phyloP scores from a whole-genome alignment of 495 filamentous ascomycete species.

The Podospora pseudoanserina region DNA sequence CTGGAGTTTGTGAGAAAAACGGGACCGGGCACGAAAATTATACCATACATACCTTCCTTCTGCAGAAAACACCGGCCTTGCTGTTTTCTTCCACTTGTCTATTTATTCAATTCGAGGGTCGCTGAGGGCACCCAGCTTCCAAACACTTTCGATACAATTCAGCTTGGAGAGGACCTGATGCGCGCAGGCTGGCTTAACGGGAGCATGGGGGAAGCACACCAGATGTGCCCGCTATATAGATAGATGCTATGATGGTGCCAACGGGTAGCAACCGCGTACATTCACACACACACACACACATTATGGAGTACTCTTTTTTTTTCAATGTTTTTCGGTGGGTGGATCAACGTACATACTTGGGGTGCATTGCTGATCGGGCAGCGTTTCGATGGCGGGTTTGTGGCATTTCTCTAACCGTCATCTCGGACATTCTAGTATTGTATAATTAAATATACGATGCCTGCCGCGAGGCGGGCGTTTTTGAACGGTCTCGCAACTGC shows the following conservation, averaged over 20 bases:
- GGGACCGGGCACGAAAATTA: slow-evolving; percentile 23
- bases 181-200: slow-evolving; percentile 1
- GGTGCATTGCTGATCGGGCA: slow-evolving; percentile 9
- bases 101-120: slow-evolving; percentile 10
- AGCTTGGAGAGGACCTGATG: slow-evolving; percentile 9
- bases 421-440: slow-evolving; percentile 37
- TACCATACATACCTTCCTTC: slow-evolving; percentile 18
- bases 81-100: slow-evolving; percentile 17
- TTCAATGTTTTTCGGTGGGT: slow-evolving; percentile 1
- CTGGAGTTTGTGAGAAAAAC: slow-evolving; percentile 24
- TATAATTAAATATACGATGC: slow-evolving; percentile 35
- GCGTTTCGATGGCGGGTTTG: slow-evolving; percentile 23
- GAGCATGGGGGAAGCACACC: slow-evolving; percentile 4
- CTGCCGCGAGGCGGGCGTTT: slow-evolving; percentile 1
- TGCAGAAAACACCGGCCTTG: slow-evolving; percentile 15
- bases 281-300: slow-evolving; percentile 1
- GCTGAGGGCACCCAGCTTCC: slow-evolving; percentile 6
- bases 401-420: slow-evolving; percentile 23
- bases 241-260: slow-evolving; percentile 8
- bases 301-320: not conserved
- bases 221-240: slow-evolving; percentile 2
- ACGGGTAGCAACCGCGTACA: slow-evolving; percentile 7
- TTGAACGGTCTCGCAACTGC: not conserved
- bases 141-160: slow-evolving; percentile 1
- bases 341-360: slow-evolving; percentile 12